Base-by-base conservation (phyloP, 2,329 filamentous ascomycete species). In the Alternaria sp. region DNA sequence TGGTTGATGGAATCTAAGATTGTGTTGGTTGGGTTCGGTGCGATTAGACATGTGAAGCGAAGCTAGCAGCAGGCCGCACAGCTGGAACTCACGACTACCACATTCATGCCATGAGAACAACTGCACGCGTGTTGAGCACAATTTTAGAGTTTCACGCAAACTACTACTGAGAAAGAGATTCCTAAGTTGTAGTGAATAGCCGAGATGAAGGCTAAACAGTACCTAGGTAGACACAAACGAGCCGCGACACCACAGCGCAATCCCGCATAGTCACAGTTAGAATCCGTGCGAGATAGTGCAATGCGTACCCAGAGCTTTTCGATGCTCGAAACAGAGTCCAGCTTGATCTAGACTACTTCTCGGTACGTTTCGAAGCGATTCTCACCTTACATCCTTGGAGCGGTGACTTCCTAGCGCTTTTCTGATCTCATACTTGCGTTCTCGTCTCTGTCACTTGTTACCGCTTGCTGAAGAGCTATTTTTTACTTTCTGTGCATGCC, bases 21-120 rank as follows among this genome's bases (percentile, higher is more conserved):
- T 49, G 46, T 49, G 46, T 36, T 36, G 32, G 18, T 18, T 20
- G 45, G 45, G 11, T 34, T 49, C 32, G 45, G 45, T 49, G 45
- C 28, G 28, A 49, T 28, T 28, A 25, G 36, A 34, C 27, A 28
- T 16, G 27, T 34, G 27, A 12, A 46, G 27, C 44, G 22, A 44
- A 18, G 32, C 27, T 41, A 54, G 18, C 51, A 54, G 36, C 25
- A 43, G 34, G 14, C 20, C 9, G 8, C 36, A 22, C 36, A 12
- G 27, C 16, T 44, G 51, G 12, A 54, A 11, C 7, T 54, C 40
- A 25, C 25, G 20, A 41, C 20, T 22, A 25, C 30, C 46, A 49
- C 30, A 12, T 49, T 1, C 46, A 49, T 25, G 30, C 30, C 12
- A 49, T 14, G 46, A 16, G 18, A 25, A 28, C 46, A 5, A 14